Evolutionary conservation across 2,329 filamentous ascomycete species (phyloP).

Genomic region (Colletotrichum agaves): DNA sequence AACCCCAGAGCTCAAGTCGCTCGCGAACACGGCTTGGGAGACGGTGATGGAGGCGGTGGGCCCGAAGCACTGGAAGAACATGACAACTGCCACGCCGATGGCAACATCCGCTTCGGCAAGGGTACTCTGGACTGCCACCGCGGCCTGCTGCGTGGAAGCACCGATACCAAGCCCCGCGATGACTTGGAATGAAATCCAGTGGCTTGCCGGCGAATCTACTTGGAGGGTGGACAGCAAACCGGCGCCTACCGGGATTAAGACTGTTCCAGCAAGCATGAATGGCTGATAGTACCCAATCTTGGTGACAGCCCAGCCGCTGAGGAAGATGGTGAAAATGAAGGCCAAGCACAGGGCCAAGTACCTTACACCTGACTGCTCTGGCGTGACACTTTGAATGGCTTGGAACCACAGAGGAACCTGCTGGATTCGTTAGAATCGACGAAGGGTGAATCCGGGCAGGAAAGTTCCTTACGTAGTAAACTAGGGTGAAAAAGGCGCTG

Average conservation of each 20-base stretch:
- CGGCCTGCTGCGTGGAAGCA: conserved; percentile 23
- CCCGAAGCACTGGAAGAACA: conserved; percentile 26
- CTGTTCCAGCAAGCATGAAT: conserved; percentile 46
- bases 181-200: conserved; percentile 47
- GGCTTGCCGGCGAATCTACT: conserved; percentile 41
- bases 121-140: conserved; percentile 19
- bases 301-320: conserved; percentile 40
- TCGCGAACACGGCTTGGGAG: conserved; percentile 22
- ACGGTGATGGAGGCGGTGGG: conserved; percentile 18
- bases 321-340: conserved; percentile 42
- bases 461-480: conserved; percentile 16
- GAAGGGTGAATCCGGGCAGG: no score
- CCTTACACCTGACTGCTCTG: conserved; percentile 46
- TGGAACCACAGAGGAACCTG: conserved; percentile 49
- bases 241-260: conserved; percentile 43
- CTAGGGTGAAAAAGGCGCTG: conserved; percentile 27
- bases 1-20: neutral
- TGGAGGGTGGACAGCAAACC: conserved; percentile 22
- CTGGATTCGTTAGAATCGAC: neutral
- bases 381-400: conserved; percentile 46
- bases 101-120: conserved; percentile 1
- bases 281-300: conserved; percentile 49
- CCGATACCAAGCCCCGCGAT: conserved; percentile 25
- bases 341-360: conserved; percentile 45
- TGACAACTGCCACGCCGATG: conserved; percentile 14